Evolutionary conservation across 208 protist species (phyloP), one percentile per base, ranked within the genome.

Genomic region (Acanthamoeba triangularis): DNA sequence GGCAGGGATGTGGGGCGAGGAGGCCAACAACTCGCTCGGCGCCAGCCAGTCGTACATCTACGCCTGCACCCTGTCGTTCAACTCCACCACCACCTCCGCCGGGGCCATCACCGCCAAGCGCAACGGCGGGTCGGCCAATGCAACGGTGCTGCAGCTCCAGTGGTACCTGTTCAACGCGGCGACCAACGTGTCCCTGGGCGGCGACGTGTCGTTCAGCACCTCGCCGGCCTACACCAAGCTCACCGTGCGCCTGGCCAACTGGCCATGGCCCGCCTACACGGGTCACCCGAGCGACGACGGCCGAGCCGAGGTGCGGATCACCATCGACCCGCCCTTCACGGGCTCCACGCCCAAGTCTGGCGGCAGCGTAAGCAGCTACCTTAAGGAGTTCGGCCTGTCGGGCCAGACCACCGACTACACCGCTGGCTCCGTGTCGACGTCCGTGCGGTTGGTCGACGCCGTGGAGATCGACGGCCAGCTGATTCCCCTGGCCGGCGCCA

Each of bases 211-310:
- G 20, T 72, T 72, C 28, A 5, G 30, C 65, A 72, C 28, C 65
- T 30, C 65, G 20, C 65, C 65, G 28, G 65, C 65, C 65, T 72
- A 37, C 65, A 72, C 65, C 65, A 72, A 72, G 65, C 30, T 72
- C 65, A 72, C 65, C 65, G 65, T 72, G 28, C 65, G 65, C 23
- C 20, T 72, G 8, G 65, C 65, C 65, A 72, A 72, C 65, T 72
- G 65, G 65, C 65, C 65, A 11, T 72, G 65, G 65, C 28, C 65
- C 28, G 65, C 20, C 8, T 72, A n/a, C 59, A 65, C 59, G 59
- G 59, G 59, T 5, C 20, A 5, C 25, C 3, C 20, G 30, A 25
- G 28, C 28, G 65, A 13, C 65, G 65, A 72, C 65, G 65, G 65
- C 20, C 20, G 65, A 1, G 65, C 65, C 65, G 65, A 72, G 30